Evolutionary conservation across 176 grass and related monocot genomes (phyloP), one percentile per base, ranked within the genome.

Genomic region (Bolboschoenus planiculmis): DNA sequence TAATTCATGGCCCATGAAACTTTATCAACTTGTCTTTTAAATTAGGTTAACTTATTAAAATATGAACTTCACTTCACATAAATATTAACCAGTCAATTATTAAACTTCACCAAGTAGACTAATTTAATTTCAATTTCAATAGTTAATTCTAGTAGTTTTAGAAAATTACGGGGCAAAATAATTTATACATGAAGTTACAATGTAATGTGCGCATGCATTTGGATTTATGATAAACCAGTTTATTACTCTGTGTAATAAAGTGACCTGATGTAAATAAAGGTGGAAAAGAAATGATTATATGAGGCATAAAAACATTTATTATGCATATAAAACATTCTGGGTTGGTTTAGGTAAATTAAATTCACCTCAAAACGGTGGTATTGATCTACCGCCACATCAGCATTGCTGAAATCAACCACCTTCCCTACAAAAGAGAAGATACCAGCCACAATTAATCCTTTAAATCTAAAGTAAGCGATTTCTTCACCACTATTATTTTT

Each of bases 341-440:
- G 20, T 8, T 26, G 20, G n/a, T 63, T 81, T 48, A 14, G n/a
- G 50, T 48, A 48, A 10, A 48, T 13, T 9, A 23, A 37, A 86
- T 48, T 85, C 31, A 98, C 92, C 92, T 91, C 81, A 40, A 91
- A 95, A 40, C 90, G 88, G 73, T 98, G 88, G 81, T 98, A 98
- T 84, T 98, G 95, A 60, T 98, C 95, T 1, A 95, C 90, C 0
- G 95, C 92, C 21, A 98, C 90, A 65, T 98, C 95, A 0, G 90
- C 95, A 50, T 95, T 98, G 87, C 95, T 98, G 87, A 98, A 98
- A 84, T 98, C 95, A 0, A 54, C 30, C 14, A 98, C 85, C 87
- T 98, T 98, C 24, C 95, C 95, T 98, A 61, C 82, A 78, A 4
- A 8, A 20, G 10, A 11, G 21, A 26, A 18, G 23, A 37, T 20